Percentiles rank a stretch among this genome's conserved stretches.
phyloP scores from a whole-genome alignment of 306 rosid species.

The Vigna reflexopilosa region DNA sequence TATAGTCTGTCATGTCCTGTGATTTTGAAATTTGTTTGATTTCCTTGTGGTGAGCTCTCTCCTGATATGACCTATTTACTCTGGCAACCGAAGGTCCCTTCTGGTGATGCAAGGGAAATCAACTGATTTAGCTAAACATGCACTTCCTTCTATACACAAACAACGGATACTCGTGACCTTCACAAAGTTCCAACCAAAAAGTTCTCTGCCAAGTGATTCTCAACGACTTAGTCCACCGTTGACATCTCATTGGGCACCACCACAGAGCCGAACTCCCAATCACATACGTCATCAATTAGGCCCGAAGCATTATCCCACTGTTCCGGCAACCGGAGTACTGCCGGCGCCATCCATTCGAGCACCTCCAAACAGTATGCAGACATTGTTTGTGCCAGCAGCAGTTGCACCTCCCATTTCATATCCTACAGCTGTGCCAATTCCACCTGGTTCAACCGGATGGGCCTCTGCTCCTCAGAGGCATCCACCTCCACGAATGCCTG shows the following conservation, averaged over 20 bases:
- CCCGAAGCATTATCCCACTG: conserved; percentile 60
- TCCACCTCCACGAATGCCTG: conserved; percentile 74
- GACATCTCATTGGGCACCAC: conserved; percentile 65
- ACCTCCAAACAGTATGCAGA: conserved; percentile 68
- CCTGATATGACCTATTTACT: conserved; percentile 25
- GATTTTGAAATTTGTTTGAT: no score
- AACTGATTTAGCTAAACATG: conserved; percentile 66
- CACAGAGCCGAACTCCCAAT: conserved; percentile 67
- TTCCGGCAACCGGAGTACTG: conserved; percentile 66
- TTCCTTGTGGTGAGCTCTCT: not conserved
- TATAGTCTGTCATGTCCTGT: no score
- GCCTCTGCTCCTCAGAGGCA: conserved; percentile 68
- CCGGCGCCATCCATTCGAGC: conserved; percentile 62
- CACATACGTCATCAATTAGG: conserved; percentile 62
- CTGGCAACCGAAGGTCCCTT: conserved; percentile 57
- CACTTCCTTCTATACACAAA: conserved; percentile 71
- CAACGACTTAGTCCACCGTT: conserved; percentile 55
- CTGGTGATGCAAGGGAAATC: conserved; percentile 78
- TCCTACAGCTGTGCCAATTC: conserved; percentile 67
- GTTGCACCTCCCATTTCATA: conserved; percentile 64
- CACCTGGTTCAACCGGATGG: conserved; percentile 71
- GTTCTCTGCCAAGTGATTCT: conserved; percentile 56
- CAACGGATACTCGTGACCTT: conserved; percentile 73
- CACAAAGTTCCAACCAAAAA: conserved; percentile 68
- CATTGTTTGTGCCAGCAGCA: conserved; percentile 62